Base-by-base conservation (phyloP, 73 alveolate species). In the Paramecium pentaurelia region DNA sequence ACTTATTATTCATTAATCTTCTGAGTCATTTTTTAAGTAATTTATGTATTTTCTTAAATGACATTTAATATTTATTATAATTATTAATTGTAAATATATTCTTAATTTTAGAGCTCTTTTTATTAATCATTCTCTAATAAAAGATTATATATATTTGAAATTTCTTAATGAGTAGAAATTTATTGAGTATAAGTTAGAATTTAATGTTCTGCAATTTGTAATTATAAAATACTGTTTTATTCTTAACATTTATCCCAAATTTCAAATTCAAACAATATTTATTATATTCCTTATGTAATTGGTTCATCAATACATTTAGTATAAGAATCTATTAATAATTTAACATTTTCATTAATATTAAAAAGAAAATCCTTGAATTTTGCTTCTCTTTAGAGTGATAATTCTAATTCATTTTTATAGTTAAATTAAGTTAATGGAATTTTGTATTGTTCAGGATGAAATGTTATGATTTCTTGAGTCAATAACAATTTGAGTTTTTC, bases 181-280 rank as follows among this genome's bases (percentile, higher is more conserved):
- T 32, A 64, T 28, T 64, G 1, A 32, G 84, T 12, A 34, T 64
- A 64, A 5, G 20, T 64, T 6, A 34, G 30, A 28, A 64, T 64
- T 28, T 64, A 12, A 64, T 64, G 77, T 28, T 64, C 84, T 25
- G 84, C 84, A 64, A 64, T 64, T 28, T 64, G 47, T 6, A 28
- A 27, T 34, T 64, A n/a, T 64, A 64, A 64, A 25, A 34, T n/a
- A 27, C 49, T 64, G 3, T 28, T 64, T 32, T 32, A 64, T 64
- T 64, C 49, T 64, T 64, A 14, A 11, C 49, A 32, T 64, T 64
- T 25, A 32, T 64, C 84, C 84, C 84, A 64, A 64, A 60, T 60
- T 60, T 60, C 77, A 60, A 60, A 64, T 64, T 64, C 84, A 64
- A 64, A 64, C 47, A 64, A 64, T 12, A 64, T 64, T 64, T 64